Percentiles rank a stretch among this genome's conserved stretches.
Conservation (phyloP, 2,329 filamentous ascomycete species). For the Onygenales sp. region DNA sequence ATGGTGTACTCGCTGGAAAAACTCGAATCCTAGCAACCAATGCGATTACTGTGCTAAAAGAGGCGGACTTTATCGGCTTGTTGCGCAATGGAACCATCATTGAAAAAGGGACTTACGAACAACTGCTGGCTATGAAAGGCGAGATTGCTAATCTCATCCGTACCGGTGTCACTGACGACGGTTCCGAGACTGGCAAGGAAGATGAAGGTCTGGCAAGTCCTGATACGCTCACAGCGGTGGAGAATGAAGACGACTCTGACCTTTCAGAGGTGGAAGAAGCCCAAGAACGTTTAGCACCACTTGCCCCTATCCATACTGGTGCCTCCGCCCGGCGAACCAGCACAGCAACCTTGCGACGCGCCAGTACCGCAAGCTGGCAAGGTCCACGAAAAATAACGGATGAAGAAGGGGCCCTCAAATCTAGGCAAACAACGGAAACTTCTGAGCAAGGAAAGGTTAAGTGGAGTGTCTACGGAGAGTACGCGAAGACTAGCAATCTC, state of each 20-base stretch:
- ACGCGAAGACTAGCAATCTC: slow-evolving; percentile 89
- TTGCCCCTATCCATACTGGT: slow-evolving; percentile 61
- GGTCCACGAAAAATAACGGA: slow-evolving; percentile 78
- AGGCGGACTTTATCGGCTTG: slow-evolving; percentile 81
- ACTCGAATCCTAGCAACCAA: slow-evolving; percentile 92
- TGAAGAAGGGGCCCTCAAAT: slow-evolving; percentile 66
- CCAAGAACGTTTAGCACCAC: slow-evolving; percentile 64
- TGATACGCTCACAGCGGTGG: slow-evolving; percentile 44
- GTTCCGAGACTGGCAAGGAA: slow-evolving; percentile 42
- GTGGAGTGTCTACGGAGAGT: slow-evolving; percentile 89
- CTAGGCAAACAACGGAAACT: slow-evolving; percentile 78
- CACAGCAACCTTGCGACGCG: slow-evolving; percentile 72
- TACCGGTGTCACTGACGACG: slow-evolving; percentile 51
- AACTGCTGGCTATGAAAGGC: slow-evolving; percentile 89
- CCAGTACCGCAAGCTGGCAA: slow-evolving; percentile 82
- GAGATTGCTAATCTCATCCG: slow-evolving; percentile 77
- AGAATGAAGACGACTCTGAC: slow-evolving; percentile 41
- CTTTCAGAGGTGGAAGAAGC: slow-evolving; percentile 46
- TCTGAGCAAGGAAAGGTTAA: slow-evolving; percentile 95
- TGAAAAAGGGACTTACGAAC: slow-evolving; percentile 82
- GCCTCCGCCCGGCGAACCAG: slow-evolving; percentile 57
- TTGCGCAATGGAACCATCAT: slow-evolving; percentile 73
- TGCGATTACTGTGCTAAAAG: slow-evolving; percentile 79
- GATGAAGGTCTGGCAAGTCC: slow-evolving; percentile 61
- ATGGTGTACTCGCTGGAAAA: slow-evolving; percentile 73